Conservation (phyloP, 2,329 filamentous ascomycete species). For the Colletotrichum lupini region DNA sequence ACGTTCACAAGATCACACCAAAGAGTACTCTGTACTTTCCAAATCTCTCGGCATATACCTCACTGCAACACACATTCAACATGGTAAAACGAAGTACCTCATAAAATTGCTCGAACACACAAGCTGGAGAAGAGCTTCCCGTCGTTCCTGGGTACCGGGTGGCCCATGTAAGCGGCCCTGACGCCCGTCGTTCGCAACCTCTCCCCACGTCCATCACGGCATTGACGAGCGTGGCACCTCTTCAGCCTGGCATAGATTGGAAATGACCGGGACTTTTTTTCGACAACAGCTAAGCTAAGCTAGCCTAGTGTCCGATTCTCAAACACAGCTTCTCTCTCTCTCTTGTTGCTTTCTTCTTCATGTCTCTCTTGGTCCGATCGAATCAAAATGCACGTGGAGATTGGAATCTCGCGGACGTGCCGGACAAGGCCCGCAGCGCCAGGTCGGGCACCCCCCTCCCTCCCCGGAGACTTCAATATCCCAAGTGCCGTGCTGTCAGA, state of each 20-base stretch:
- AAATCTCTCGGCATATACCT: neutral
- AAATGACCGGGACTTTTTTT: neutral
- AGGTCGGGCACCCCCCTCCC: neutral
- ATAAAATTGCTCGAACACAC: neutral
- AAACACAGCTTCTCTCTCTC: neutral
- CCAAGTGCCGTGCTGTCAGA: constrained; percentile 30
- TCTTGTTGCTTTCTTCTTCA: neutral
- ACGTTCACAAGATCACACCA: neutral
- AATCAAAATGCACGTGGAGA: constrained; percentile 20
- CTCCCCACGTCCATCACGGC: constrained; percentile 18
- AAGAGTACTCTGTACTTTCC: neutral
- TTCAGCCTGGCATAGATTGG: constrained; percentile 31
- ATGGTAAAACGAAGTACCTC: neutral
- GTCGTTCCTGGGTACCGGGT: neutral
- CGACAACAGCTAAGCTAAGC: neutral
- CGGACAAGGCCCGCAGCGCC: constrained; percentile 15
- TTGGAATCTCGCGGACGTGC: constrained; percentile 13
- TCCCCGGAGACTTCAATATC: neutral
- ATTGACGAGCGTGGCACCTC: constrained; percentile 29
- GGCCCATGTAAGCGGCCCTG: constrained; percentile 5
- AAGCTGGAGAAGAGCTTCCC: neutral
- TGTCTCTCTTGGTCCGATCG: constrained; percentile 13
- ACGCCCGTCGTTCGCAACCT: constrained; percentile 12
- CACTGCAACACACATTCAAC: neutral
- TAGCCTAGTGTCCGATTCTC: neutral